These are phyloP conservation scores for Dioscorea cayenensis DNA, from an alignment of 116 monocot species.

Conservation along the genomic window DNA sequence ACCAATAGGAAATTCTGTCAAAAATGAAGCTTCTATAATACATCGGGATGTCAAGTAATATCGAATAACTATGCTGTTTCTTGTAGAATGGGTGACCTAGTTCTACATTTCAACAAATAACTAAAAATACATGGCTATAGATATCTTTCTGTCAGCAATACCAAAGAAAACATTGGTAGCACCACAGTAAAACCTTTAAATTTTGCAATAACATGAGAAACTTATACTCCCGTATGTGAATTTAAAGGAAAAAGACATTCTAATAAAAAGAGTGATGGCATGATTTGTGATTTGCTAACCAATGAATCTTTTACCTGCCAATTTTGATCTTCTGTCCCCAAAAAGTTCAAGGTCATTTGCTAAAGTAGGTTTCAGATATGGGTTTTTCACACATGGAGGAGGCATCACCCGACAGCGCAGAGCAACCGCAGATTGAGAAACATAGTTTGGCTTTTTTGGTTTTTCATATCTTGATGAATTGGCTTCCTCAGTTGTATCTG, in stretches of 20 bases:
- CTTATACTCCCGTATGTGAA: background rate
- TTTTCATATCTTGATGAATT: slow-evolving; percentile 14
- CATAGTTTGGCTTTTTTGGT: slow-evolving; percentile 53
- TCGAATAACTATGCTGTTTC: too few relatives aligned
- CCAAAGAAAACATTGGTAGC: too few relatives aligned
- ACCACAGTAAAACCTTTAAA: too few relatives aligned
- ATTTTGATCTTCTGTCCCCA: slow-evolving; percentile 51
- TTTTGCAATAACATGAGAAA: too few relatives aligned
- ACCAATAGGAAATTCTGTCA: background rate
- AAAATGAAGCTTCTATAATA: background rate
- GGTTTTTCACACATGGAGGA: slow-evolving; percentile 92
- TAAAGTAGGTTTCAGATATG: slow-evolving; percentile 44
- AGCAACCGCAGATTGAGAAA: slow-evolving; percentile 80
- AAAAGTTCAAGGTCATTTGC: slow-evolving; percentile 44
- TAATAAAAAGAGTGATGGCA: background rate
- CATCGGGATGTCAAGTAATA: too few relatives aligned
- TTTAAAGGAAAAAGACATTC: background rate
- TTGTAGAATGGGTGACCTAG: too few relatives aligned
- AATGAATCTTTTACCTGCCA: slow-evolving; percentile 35
- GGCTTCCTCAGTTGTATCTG: slow-evolving; percentile 13
- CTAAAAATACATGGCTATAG: too few relatives aligned
- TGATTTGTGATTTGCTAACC: background rate
- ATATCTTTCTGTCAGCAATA: background rate
- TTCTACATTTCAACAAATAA: too few relatives aligned
- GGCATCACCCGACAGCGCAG: slow-evolving; percentile 84